These are phyloP conservation scores for Isatis tinctoria DNA, from an alignment of 345 rosid genomes.

Conservation along the genomic window DNA sequence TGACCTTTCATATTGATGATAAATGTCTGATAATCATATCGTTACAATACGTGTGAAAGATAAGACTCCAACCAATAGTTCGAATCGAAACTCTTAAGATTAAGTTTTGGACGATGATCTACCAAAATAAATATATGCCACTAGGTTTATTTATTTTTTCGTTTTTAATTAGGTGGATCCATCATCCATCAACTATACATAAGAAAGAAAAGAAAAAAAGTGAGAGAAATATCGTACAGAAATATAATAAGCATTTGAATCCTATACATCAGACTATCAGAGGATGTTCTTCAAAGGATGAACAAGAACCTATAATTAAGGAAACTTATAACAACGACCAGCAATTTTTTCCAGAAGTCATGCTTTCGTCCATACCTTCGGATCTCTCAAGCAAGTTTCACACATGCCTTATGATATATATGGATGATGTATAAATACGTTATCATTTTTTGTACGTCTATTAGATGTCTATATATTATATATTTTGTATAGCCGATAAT, in stretches of 20 bases:
- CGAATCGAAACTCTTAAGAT: neutral
- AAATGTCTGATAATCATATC: too few species aligned
- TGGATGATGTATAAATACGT: neutral
- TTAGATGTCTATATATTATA: neutral
- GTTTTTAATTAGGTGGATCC: neutral
- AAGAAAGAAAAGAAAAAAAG: neutral
- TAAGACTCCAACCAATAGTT: neutral
- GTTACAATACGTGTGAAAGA: neutral
- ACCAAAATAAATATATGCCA: neutral
- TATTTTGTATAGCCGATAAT: neutral
- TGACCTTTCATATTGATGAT: too few species aligned
- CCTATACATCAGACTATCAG: neutral
- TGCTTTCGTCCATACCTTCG: slow-evolving; percentile 26
- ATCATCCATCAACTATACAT: neutral
- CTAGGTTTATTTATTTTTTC: neutral
- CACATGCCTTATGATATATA: slow-evolving; percentile 8
- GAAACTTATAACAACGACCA: neutral
- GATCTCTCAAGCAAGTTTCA: slow-evolving; percentile 24
- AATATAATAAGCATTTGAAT: neutral
- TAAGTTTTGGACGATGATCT: neutral
- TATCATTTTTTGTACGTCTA: neutral
- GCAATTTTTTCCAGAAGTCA: slow-evolving; percentile 15
- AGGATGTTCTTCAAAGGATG: neutral
- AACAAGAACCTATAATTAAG: slow-evolving; percentile 15
- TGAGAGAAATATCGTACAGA: neutral